Evolutionary conservation across 768 basidiomycete species (phyloP).

Genomic region (Gymnopilus dilepis): DNA sequence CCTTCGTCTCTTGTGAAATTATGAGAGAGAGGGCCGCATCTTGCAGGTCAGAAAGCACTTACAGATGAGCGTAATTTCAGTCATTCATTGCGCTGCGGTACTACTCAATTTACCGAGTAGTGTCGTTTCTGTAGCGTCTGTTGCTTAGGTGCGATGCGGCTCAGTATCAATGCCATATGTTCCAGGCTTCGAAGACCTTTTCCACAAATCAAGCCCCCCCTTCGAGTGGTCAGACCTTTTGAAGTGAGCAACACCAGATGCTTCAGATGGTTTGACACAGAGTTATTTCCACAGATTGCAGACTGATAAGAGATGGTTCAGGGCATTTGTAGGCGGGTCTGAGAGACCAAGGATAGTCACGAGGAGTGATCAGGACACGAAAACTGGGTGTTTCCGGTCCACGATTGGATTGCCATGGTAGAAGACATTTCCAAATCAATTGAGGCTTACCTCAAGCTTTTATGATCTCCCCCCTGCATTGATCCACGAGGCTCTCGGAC

Average conservation of each 20-base stretch:
- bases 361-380: not conserved
- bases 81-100: not conserved
- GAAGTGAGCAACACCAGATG: not conserved
- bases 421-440: no score
- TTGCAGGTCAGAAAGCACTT: not conserved
- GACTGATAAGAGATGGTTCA: not conserved
- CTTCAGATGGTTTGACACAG: not conserved
- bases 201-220: no score
- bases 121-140: not conserved
- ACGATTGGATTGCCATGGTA: not conserved
- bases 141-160: not conserved
- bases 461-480: not conserved
- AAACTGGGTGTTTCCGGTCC: not conserved
- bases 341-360: not conserved
- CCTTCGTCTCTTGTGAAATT: not conserved
- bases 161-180: no score
- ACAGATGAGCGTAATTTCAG: not conserved
- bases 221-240: slow-evolving; percentile 3
- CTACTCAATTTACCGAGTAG: not conserved
- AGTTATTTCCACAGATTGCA: slow-evolving; percentile 1
- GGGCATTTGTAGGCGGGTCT: not conserved
- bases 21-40: not conserved
- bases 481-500: slow-evolving; percentile 18
- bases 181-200: no score
- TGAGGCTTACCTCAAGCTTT: no score